phyloP scores from a whole-genome alignment of 2,329 filamentous ascomycete genomes.

The Cephalotrichum gorgonifer region DNA sequence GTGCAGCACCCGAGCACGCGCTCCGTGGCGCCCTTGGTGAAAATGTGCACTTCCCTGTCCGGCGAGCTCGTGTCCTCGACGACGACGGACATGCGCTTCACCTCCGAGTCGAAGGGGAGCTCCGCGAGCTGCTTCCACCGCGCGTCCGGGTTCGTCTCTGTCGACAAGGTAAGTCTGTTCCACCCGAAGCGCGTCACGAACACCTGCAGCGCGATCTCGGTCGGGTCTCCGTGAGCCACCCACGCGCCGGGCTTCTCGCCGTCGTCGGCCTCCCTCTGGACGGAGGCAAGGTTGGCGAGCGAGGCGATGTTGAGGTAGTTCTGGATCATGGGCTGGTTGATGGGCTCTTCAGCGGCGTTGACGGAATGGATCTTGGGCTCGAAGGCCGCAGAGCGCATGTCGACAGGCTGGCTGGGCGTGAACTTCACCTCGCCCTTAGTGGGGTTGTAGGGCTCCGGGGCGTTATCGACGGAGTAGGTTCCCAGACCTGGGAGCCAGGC shows the following conservation, averaged over 20 bases:
- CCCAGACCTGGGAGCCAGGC: conserved; percentile 48
- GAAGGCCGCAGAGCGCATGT: conserved; percentile 17
- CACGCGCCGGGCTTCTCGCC: conserved; percentile 34
- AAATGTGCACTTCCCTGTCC: conserved; percentile 19
- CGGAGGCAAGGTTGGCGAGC: conserved; percentile 42
- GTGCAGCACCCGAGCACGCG: conserved; percentile 53
- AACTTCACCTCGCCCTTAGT: conserved; percentile 36
- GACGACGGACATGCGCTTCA: conserved; percentile 66
- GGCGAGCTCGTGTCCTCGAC: conserved; percentile 32
- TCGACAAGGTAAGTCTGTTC: conserved; percentile 41
- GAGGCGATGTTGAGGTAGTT: conserved; percentile 50
- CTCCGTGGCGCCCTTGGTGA: conserved; percentile 58
- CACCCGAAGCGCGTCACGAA: conserved; percentile 57
- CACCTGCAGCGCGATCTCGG: conserved; percentile 64
- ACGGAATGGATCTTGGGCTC: conserved; percentile 26
- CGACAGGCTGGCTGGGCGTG: conserved; percentile 15
- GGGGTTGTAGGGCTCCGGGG: conserved; percentile 47
- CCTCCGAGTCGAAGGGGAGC: conserved; percentile 60
- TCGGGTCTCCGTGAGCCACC: conserved; percentile 54
- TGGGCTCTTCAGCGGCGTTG: conserved; percentile 12
- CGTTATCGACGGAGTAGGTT: conserved; percentile 45
- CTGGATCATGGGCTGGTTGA: conserved; percentile 15
- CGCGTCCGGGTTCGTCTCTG: conserved; percentile 30
- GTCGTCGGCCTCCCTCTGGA: conserved; percentile 27
- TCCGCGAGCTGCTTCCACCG: conserved; percentile 49